phyloP scores from a whole-genome alignment of 179 eudicot genomes.

The Monotropa hypopitys region DNA sequence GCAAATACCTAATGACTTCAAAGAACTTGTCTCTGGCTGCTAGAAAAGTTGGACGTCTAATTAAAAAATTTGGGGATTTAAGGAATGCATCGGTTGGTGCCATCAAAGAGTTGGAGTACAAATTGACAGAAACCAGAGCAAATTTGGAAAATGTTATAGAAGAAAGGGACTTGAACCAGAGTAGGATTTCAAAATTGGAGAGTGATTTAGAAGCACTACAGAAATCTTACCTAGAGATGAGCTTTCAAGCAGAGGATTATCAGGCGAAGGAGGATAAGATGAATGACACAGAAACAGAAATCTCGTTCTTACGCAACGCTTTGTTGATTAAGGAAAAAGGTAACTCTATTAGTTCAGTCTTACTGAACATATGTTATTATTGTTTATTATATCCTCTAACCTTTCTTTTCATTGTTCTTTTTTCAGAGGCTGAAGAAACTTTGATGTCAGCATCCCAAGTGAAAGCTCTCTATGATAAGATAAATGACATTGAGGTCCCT shows the following conservation, averaged over 20 bases:
- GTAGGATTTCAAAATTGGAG: constrained; percentile 46
- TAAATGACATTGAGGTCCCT: constrained; percentile 38
- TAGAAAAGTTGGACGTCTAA: constrained; percentile 33
- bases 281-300: constrained; percentile 48
- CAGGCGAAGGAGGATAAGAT: constrained; percentile 31
- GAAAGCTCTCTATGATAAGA: constrained; percentile 42
- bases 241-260: constrained; percentile 35
- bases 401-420: constrained; percentile 11
- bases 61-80: constrained; percentile 29
- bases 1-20: constrained; percentile 23
- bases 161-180: constrained; percentile 39
- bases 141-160: constrained; percentile 28
- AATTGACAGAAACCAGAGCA: constrained; percentile 29
- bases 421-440: constrained; percentile 52
- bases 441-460: constrained; percentile 38
- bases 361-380: constrained; percentile 2
- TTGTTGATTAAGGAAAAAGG: constrained; percentile 39
- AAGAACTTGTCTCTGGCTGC: constrained; percentile 37
- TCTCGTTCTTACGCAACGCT: constrained; percentile 28
- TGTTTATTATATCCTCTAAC: constrained; percentile 6
- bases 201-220: constrained; percentile 41
- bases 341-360: constrained; percentile 9
- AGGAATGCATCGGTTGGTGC: constrained; percentile 23
- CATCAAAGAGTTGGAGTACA: constrained; percentile 35
- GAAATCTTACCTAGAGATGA: constrained; percentile 40